Conservation (phyloP, 1,139 yeast species). For the Nakaseomyces nivariensis region DNA sequence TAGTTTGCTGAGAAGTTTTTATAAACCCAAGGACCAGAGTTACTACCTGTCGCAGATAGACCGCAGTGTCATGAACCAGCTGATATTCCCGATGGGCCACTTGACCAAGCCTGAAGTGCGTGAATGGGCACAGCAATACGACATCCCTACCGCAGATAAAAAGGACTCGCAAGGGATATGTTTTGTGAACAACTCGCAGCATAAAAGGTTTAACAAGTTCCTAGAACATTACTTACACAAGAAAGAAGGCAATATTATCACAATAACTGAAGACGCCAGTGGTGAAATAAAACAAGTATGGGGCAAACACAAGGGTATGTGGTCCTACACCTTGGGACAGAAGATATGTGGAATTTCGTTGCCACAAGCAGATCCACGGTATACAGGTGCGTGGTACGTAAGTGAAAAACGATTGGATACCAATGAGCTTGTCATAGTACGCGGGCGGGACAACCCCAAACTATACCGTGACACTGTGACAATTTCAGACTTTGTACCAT, state of each 20-base stretch:
- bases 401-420: conserved; percentile 52
- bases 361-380: conserved; percentile 78
- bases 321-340: conserved; percentile 95
- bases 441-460: conserved; percentile 55
- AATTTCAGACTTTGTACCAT: conserved; percentile 28
- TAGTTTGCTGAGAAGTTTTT: conserved; percentile 51
- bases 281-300: conserved; percentile 48
- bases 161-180: conserved; percentile 95
- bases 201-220: conserved; percentile 66
- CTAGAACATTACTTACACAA: conserved; percentile 63
- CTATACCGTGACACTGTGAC: conserved; percentile 40
- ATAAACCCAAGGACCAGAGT: conserved; percentile 73
- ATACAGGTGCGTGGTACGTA: conserved; percentile 80
- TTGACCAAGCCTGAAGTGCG: conserved; percentile 67
- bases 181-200: conserved; percentile 59
- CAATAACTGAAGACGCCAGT: conserved; percentile 31
- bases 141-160: conserved; percentile 57
- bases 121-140: conserved; percentile 42
- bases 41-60: conserved; percentile 72
- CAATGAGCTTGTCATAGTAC: conserved; percentile 72
- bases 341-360: conserved; percentile 53
- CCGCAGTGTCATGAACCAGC: conserved; percentile 35
- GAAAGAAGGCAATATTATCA: conserved; percentile 67
- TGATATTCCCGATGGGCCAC: conserved; percentile 75
- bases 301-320: conserved; percentile 76